These are phyloP conservation scores for Chlamydomonas reinhardtii DNA, from an alignment of 163 green algal genomes.

Conservation along the genomic window DNA sequence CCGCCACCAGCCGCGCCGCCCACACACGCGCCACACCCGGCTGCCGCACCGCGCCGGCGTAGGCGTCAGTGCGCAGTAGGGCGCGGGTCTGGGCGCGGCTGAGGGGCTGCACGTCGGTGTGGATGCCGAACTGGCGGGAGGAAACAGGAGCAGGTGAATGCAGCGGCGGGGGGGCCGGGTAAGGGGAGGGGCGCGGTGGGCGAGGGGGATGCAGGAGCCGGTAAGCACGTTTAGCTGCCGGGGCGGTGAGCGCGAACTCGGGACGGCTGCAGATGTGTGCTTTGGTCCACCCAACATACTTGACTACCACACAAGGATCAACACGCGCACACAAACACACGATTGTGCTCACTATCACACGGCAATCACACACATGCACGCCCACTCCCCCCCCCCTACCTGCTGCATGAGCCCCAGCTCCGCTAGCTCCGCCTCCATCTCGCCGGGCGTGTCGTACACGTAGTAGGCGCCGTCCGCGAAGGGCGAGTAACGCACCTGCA, in stretches of 20 bases:
- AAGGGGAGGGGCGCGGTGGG: not conserved
- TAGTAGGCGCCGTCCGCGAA: slow-evolving; percentile 27
- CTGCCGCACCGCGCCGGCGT: slow-evolving; percentile 29
- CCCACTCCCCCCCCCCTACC: not conserved
- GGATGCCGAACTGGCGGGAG: slow-evolving; percentile 21
- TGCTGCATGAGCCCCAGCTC: slow-evolving; percentile 36
- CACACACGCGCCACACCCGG: slow-evolving; percentile 43
- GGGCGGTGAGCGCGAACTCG: too few species aligned
- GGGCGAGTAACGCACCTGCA: slow-evolving; percentile 24
- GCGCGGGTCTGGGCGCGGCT: not conserved
- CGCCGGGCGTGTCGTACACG: not conserved
- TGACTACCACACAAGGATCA: too few species aligned
- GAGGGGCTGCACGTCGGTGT: slow-evolving; percentile 22
- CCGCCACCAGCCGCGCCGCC: slow-evolving; percentile 39
- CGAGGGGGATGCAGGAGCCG: too few species aligned
- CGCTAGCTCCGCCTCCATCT: slow-evolving; percentile 36
- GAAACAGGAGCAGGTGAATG: not conserved
- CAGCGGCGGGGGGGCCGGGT: not conserved
- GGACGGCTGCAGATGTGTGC: too few species aligned
- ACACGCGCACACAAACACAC: too few species aligned
- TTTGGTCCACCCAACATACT: too few species aligned
- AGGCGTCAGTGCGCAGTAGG: slow-evolving; percentile 24
- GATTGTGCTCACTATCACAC: too few species aligned
- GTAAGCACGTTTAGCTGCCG: too few species aligned
- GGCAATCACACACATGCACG: too few species aligned